A percentile compares a stretch with the other conserved stretches of the same genome.
Evolutionary conservation across 108 stramenopile species (phyloP).

Genomic region (Schizochytrium sp.): DNA sequence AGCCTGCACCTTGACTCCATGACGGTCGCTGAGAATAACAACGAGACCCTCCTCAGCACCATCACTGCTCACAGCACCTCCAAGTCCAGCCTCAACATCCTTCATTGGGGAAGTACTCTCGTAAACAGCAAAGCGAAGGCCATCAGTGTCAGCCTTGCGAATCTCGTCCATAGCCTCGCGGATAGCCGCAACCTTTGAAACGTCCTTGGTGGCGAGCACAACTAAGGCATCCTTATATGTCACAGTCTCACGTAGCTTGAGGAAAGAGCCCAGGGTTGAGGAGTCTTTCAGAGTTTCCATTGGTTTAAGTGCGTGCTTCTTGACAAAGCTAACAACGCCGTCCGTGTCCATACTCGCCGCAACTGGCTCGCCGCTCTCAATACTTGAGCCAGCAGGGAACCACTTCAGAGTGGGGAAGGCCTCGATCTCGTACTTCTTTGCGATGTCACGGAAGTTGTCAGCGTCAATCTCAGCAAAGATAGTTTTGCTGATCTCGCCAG

Average conservation of each 20-base stretch:
- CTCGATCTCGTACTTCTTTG: slow-evolving; percentile 68
- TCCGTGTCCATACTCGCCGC: slow-evolving; percentile 69
- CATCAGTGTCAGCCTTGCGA: neutral
- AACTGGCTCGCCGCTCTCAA: slow-evolving; percentile 72
- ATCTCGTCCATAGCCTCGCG: neutral
- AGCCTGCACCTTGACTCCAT: slow-evolving; percentile 11
- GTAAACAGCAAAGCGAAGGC: slow-evolving; percentile 60
- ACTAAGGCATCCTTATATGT: neutral
- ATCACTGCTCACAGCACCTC: neutral
- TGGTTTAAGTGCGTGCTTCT: slow-evolving; percentile 71
- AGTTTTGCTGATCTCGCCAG: slow-evolving; percentile 70
- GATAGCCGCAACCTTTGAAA: neutral
- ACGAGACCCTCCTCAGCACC: neutral
- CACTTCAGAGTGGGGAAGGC: slow-evolving; percentile 79
- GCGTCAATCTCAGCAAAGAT: slow-evolving; percentile 80
- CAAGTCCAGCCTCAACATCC: slow-evolving; percentile 17
- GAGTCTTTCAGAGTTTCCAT: neutral
- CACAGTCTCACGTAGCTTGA: neutral
- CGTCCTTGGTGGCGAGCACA: neutral
- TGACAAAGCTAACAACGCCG: slow-evolving; percentile 73
- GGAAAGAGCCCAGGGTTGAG: neutral
- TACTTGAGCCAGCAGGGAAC: slow-evolving; percentile 68
- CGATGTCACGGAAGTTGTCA: slow-evolving; percentile 65
- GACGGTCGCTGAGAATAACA: neutral
- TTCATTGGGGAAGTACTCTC: slow-evolving; percentile 66